Evolutionary conservation across 75 land plant genomes (phyloP).

Genomic region (Gnetum montanum): DNA sequence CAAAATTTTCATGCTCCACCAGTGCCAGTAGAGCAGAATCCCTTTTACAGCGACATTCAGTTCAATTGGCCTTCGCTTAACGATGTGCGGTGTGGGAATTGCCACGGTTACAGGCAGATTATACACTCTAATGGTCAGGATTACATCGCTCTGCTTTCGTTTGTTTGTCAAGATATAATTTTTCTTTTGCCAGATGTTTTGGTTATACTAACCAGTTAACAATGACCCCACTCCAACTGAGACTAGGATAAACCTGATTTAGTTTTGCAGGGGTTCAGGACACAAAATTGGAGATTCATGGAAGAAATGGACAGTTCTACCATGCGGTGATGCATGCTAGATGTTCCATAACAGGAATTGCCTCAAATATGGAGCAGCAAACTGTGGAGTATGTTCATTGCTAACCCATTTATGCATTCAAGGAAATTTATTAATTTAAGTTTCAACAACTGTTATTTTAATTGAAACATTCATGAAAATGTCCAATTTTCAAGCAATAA

Average conservation of each 20-base stretch:
- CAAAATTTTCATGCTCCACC: too few relatives aligned
- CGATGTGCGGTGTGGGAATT: slow-evolving; percentile 2
- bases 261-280: slow-evolving; percentile 24
- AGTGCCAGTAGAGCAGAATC: too few relatives aligned
- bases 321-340: slow-evolving; percentile 50
- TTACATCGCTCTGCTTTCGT: background rate
- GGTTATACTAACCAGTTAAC: background rate
- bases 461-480: background rate
- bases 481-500: background rate
- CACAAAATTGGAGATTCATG: slow-evolving; percentile 73
- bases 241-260: background rate
- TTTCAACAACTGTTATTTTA: background rate
- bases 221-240: too few relatives aligned
- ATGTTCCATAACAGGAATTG: slow-evolving; percentile 37
- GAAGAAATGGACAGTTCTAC: slow-evolving; percentile 49
- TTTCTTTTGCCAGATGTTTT: background rate
- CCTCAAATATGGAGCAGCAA: slow-evolving; percentile 35
- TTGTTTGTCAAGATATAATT: too few relatives aligned
- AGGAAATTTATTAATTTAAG: too few relatives aligned
- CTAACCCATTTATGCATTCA: background rate
- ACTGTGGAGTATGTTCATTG: slow-evolving; percentile 71
- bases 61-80: slow-evolving; percentile 4
- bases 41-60: slow-evolving; percentile 2
- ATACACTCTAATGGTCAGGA: slow-evolving; percentile 1
- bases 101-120: slow-evolving; percentile 1